Evolutionary conservation across 2,329 filamentous ascomycete species (phyloP).

Genomic region (Nectriaceae sp.): DNA sequence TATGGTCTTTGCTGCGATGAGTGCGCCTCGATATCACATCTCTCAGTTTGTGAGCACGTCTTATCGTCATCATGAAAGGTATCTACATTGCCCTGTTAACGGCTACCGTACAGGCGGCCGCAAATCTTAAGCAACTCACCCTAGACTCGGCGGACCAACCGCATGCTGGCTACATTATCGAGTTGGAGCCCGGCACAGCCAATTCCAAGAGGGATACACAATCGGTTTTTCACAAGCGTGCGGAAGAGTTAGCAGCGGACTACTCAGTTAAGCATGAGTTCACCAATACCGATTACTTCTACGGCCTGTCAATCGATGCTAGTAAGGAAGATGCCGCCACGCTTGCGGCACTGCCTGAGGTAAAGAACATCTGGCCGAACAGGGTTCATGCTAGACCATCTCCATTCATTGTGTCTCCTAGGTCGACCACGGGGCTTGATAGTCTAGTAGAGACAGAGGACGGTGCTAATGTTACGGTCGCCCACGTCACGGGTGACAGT

Average conservation of each 20-base stretch:
- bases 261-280: neutral
- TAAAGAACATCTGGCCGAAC: neutral
- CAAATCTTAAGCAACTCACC: no score
- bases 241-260: neutral
- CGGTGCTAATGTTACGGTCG: neutral
- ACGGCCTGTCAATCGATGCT: neutral
- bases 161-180: neutral
- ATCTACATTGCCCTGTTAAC: no score
- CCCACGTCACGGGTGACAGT: neutral
- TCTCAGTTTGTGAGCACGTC: no score
- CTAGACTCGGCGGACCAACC: neutral
- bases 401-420: neutral
- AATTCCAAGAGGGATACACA: neutral
- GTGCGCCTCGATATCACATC: no score
- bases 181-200: neutral
- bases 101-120: no score
- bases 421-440: neutral
- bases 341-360: neutral
- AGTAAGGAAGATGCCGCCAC: neutral
- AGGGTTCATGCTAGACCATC: neutral
- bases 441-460: neutral
- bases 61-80: no score
- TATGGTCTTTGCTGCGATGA: no score
- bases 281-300: neutral
- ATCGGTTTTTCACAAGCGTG: neutral